These are phyloP conservation scores for Kodamaea restingae DNA, from an alignment of 805 yeast species.

Conservation along the genomic window DNA sequence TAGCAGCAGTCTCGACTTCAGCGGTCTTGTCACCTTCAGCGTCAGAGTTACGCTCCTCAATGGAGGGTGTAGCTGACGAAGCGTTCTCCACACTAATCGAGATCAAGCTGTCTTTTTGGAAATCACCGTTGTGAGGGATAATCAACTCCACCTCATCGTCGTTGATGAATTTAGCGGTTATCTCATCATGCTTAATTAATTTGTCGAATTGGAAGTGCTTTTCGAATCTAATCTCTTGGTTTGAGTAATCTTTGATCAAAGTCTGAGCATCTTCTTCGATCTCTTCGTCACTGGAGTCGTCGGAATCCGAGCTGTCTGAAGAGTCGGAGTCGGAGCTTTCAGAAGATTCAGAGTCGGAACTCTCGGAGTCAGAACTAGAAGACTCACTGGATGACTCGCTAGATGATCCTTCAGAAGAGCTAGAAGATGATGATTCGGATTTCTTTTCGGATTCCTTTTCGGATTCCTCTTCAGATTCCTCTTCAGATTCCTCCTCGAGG, in stretches of 20 bases:
- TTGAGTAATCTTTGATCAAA: constrained; percentile 34
- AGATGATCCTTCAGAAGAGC: constrained; percentile 9
- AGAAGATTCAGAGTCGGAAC: constrained; percentile 14
- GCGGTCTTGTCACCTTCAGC: constrained; percentile 9
- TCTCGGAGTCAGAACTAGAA: constrained; percentile 8
- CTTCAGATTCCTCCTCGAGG: constrained; percentile 13
- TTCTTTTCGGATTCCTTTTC: constrained; percentile 11
- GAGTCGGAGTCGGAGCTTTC: constrained; percentile 19
- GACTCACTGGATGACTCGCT: not conserved
- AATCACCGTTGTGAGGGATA: constrained; percentile 32
- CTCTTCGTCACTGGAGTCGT: constrained; percentile 30
- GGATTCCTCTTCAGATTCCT: constrained; percentile 14
- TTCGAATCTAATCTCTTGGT: constrained; percentile 40
- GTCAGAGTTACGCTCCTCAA: constrained; percentile 10
- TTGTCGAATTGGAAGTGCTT: constrained; percentile 42
- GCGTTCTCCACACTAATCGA: constrained; percentile 16
- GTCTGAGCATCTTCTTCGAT: constrained; percentile 36
- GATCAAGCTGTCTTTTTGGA: constrained; percentile 6
- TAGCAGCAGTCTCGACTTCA: constrained; percentile 1
- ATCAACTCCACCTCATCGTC: constrained; percentile 40
- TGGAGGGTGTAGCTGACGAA: constrained; percentile 26
- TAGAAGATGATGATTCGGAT: constrained; percentile 13
- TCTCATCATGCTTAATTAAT: constrained; percentile 32
- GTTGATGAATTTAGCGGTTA: constrained; percentile 34
- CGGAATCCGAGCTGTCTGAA: constrained; percentile 12